Evolutionary conservation across 805 yeast genomes (phyloP).

Genomic region (Pichia kluyveri): DNA sequence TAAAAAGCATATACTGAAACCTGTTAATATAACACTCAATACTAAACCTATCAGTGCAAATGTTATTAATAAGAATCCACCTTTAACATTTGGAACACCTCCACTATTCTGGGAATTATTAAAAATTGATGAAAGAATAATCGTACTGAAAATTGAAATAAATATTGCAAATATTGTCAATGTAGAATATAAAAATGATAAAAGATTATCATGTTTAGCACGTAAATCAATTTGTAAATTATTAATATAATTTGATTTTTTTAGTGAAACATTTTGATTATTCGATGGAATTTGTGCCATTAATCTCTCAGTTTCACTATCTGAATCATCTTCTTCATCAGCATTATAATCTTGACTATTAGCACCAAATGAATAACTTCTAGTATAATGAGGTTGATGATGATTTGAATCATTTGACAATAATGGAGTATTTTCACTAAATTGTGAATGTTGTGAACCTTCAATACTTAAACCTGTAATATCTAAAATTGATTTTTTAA

Average conservation of each 20-base stretch:
- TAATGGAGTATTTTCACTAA: conserved; percentile 1
- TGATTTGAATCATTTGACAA: neutral
- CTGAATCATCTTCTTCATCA: conserved; percentile 6
- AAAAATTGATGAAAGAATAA: conserved; percentile 25
- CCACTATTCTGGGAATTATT: conserved; percentile 1
- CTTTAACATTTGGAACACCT: conserved; percentile 8
- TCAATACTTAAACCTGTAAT: neutral
- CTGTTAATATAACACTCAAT: conserved; percentile 27
- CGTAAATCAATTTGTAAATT: neutral
- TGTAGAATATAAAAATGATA: conserved; percentile 35
- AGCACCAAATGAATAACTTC: conserved; percentile 6
- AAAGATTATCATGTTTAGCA: conserved; percentile 32
- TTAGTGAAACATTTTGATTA: neutral
- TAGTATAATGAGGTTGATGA: neutral
- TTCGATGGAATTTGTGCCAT: neutral
- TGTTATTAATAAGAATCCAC: conserved; percentile 25
- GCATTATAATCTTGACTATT: conserved; percentile 3
- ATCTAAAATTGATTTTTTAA: neutral
- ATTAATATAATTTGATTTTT: neutral
- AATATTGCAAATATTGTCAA: conserved; percentile 32
- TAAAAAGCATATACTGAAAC: conserved; percentile 36
- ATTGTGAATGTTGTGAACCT: neutral
- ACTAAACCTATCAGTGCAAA: conserved; percentile 33
- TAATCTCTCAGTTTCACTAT: conserved; percentile 4
- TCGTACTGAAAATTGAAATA: conserved; percentile 33